Evolutionary conservation across 148 eudicot species (phyloP).

Genomic region (Tetragonia tetragonoides): DNA sequence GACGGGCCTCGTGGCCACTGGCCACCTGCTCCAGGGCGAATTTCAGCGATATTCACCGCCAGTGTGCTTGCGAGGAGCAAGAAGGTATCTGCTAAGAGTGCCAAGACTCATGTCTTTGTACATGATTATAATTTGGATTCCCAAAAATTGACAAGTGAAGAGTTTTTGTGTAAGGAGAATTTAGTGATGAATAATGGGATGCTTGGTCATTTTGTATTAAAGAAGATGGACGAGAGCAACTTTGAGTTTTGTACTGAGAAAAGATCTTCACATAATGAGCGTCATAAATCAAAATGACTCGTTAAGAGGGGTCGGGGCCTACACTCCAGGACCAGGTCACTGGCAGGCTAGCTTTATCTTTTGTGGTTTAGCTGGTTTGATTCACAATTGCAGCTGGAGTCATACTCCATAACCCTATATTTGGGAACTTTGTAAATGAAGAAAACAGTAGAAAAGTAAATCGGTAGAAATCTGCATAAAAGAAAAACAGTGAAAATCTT

Average conservation of each 20-base stretch:
- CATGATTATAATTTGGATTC: constrained; percentile 55
- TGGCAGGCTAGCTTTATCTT: too few species aligned
- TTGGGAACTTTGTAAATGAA: too few species aligned
- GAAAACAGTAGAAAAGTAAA: too few species aligned
- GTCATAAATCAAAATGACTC: not conserved
- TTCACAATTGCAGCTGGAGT: too few species aligned
- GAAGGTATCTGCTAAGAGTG: constrained; percentile 42
- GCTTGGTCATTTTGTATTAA: constrained; percentile 64
- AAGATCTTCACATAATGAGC: not conserved
- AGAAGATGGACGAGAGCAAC: constrained; percentile 48
- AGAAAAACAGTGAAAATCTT: too few species aligned
- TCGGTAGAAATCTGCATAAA: too few species aligned
- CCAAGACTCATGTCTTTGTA: constrained; percentile 61
- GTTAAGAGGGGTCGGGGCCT: too few species aligned
- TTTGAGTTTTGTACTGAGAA: constrained; percentile 49
- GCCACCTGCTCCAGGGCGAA: constrained; percentile 74
- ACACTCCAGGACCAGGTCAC: too few species aligned
- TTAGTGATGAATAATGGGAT: constrained; percentile 57
- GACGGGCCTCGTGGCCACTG: constrained; percentile 81
- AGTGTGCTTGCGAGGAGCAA: constrained; percentile 69
- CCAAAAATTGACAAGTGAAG: constrained; percentile 51
- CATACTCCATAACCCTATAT: too few species aligned
- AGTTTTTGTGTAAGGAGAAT: constrained; percentile 71
- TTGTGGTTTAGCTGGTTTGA: too few species aligned
- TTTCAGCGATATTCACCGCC: constrained; percentile 70